Evolutionary conservation across 805 yeast genomes (phyloP).

Genomic region (Cyberlindnera japonica): DNA sequence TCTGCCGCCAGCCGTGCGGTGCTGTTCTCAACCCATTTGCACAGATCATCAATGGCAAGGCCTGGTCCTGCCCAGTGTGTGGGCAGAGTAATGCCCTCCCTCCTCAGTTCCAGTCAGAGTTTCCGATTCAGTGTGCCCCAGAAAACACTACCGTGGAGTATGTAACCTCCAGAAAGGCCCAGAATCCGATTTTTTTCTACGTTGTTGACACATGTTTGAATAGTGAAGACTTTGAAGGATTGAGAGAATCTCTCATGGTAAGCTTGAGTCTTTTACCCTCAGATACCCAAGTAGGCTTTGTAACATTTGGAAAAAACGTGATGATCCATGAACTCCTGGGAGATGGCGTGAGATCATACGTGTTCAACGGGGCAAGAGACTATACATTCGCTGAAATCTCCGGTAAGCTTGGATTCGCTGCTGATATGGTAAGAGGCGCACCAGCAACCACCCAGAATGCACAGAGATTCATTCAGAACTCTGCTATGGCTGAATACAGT

Average conservation of each 20-base stretch:
- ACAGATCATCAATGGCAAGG: slow-evolving; percentile 25
- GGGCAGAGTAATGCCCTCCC: slow-evolving; percentile 42
- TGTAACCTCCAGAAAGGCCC: slow-evolving; percentile 22
- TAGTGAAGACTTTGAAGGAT: slow-evolving; percentile 45
- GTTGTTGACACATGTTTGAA: slow-evolving; percentile 57
- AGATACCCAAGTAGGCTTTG: slow-evolving; percentile 51
- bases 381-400: slow-evolving; percentile 47
- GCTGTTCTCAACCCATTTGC: slow-evolving; percentile 52
- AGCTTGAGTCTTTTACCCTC: slow-evolving; percentile 50
- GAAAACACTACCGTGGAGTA: slow-evolving; percentile 49
- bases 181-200: slow-evolving; percentile 42
- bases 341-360: slow-evolving; percentile 33
- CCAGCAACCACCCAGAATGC: slow-evolving; percentile 1
- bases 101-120: slow-evolving; percentile 30
- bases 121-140: slow-evolving; percentile 15
- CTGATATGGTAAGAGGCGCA: slow-evolving; percentile 25
- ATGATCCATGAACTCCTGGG: slow-evolving; percentile 48
- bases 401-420: slow-evolving; percentile 42
- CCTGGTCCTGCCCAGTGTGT: slow-evolving; percentile 61
- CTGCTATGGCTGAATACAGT: slow-evolving; percentile 41
- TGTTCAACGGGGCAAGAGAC: slow-evolving; percentile 55
- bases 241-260: slow-evolving; percentile 46
- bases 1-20: slow-evolving; percentile 51
- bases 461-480: slow-evolving; percentile 19
- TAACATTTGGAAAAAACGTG: slow-evolving; percentile 59